phyloP scores from a whole-genome alignment of 2,329 filamentous ascomycete species.

The Colletotrichum lupini region DNA sequence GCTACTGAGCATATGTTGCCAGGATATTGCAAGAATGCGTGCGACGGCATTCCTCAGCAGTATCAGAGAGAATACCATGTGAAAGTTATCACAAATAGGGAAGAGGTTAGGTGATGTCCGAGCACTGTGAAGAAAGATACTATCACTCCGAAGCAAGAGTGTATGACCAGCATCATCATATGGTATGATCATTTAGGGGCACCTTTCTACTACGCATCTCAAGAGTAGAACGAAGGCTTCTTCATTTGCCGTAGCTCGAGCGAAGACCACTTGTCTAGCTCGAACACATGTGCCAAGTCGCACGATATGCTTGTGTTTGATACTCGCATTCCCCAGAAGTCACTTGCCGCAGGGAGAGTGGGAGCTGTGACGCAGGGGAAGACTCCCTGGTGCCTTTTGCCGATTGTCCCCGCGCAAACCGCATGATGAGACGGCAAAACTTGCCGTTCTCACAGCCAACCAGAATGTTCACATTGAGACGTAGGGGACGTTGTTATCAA shows the following conservation, averaged over 20 bases:
- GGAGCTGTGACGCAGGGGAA: neutral
- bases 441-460: neutral
- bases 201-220: neutral
- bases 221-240: neutral
- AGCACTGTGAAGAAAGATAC: neutral
- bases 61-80: neutral
- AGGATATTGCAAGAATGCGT: no score
- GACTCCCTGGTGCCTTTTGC: neutral
- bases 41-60: neutral
- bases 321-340: neutral
- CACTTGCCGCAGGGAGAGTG: neutral
- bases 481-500: neutral
- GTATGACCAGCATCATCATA: neutral
- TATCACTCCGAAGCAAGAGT: neutral
- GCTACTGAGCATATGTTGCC: no score
- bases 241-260: neutral
- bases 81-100: neutral
- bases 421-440: neutral
- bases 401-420: neutral
- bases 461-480: neutral
- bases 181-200: neutral
- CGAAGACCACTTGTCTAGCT: neutral
- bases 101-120: neutral
- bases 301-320: neutral
- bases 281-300: neutral